Base-by-base conservation (phyloP, 352 stramenopile species). In the Elongisporangium prolatum region DNA sequence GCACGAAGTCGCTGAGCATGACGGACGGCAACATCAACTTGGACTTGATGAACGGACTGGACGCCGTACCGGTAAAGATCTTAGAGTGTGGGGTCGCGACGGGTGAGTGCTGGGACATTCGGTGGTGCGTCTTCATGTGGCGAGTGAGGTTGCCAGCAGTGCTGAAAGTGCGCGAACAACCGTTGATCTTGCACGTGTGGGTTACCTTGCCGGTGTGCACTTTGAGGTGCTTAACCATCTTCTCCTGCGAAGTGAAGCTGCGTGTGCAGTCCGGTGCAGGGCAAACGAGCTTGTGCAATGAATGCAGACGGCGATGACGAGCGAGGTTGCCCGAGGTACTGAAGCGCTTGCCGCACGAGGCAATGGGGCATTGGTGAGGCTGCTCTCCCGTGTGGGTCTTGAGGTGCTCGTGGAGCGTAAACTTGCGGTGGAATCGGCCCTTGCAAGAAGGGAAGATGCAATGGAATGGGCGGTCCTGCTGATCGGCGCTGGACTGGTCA, bases 301-400 rank as follows among this genome's bases (percentile, higher is more conserved):
- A 60, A 60, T 86, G 76, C 14, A 86, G 70, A 9, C 74, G 74
- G 17, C 71, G 69, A 57, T 86, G 76, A 25, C 76, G 76, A 38
- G 76, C 72, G 40, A 86, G 64, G 64, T 86, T 86, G 60, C 76
- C 76, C 3, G 76, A 80, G n/a, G 76, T 86, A 59, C 72, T 82
- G 59, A 86, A 86, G 48, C 74, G 75, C 70, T 84, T 86, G 20
- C 61, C 74, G 62, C 76, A 86, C 4, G 70, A 71, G n/a, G 57
- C 62, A 56, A 79, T 78, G 16, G 74, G 55, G 54, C 76, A 86
- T 54, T 82, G 69, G 61, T 86, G 77, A 16, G 83, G 80, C 63
- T 88, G 84, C 67, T 91, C 82, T 44, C 82, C 82, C 57, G 82
- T 89, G 71, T 91, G 82, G 48, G 80, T 91, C 72, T 89, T 89